Evolutionary conservation across 1,284 basidiomycete genomes (phyloP), one percentile per base, ranked within the genome.

Genomic region (Mrakiaceae sp.): DNA sequence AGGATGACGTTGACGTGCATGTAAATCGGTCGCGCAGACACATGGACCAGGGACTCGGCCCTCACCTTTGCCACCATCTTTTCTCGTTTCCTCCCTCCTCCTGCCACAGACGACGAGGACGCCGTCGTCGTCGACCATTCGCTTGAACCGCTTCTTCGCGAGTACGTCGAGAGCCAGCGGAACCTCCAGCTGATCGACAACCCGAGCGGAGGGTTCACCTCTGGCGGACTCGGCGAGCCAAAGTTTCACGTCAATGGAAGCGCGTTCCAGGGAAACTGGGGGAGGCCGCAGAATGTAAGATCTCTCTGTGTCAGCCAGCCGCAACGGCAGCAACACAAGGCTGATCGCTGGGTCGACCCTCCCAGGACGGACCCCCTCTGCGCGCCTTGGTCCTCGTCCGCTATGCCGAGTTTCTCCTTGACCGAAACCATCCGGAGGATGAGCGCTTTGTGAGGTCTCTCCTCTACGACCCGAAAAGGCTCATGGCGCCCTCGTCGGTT

Each of bases 221-320:
- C 69, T n/a, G 80, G 80, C 8, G 79, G 80, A 0, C 66, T 81
- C 27, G 79, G 78, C n/a, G 81, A 82, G 68, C 80, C 80, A 49
- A 82, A 82, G 71, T 82, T 78, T 68, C 59, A 78, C 42, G 73
- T 76, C 5, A 70, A 79, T 66, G 76, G 77, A 12, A 71, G 69
- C 0, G 69, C 76, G 1, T 80, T 78, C 70, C 69, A 66, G 2
- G 76, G 69, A 5, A 62, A 66, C 50, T 80, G 79, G 79, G 79
- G 79, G 4, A 66, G 79, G 63, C 79, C 79, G 3, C 79, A 80
- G 67, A 68, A 69, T 43, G 69, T 72, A 61, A 63, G 70, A 56
- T 48, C 16, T 27, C 44, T 42, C 11, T 40, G 27, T 40, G 48
- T 44, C 47, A 55, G 3, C 40, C 43, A 54, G 46, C 48, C 14